Evolutionary conservation across 2,329 filamentous ascomycete species (phyloP).

Genomic region (Penicillium glabrum): DNA sequence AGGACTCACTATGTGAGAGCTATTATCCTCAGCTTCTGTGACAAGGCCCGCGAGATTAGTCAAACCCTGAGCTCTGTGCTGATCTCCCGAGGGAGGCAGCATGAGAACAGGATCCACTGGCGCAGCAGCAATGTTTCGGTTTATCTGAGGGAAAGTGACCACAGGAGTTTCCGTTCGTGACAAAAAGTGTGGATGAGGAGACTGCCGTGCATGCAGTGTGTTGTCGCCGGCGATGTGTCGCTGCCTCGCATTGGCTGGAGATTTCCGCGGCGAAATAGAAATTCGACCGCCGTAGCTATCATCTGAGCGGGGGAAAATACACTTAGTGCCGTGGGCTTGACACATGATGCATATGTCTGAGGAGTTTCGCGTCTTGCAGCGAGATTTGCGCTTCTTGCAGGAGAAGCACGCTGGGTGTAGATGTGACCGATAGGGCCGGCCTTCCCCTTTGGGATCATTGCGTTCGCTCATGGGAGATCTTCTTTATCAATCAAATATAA

Average conservation of each 20-base stretch:
- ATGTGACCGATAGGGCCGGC: slow-evolving; percentile 13
- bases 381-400: slow-evolving; percentile 15
- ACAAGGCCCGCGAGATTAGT: slow-evolving; percentile 1
- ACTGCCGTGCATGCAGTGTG: too few relatives aligned
- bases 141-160: too few relatives aligned
- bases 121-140: too few relatives aligned
- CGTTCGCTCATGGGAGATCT: too few relatives aligned
- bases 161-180: too few relatives aligned
- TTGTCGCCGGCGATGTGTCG: too few relatives aligned
- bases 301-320: slow-evolving; percentile 9
- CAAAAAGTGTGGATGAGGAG: too few relatives aligned
- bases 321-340: slow-evolving; percentile 15
- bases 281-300: not conserved
- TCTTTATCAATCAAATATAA: too few relatives aligned
- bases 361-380: slow-evolving; percentile 9
- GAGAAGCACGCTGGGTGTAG: slow-evolving; percentile 14
- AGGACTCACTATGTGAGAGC: slow-evolving; percentile 16
- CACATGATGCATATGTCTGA: slow-evolving; percentile 15
- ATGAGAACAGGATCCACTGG: not conserved
- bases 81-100: not conserved
- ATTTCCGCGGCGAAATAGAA: not conserved
- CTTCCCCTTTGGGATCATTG: too few relatives aligned
- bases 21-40: slow-evolving; percentile 14
- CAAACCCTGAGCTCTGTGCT: not conserved
- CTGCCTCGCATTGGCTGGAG: too few relatives aligned